Percentiles rank a stretch among this genome's conserved stretches.
Conservation (phyloP, 2,329 filamentous ascomycete genomes). For the Phoma sp. region DNA sequence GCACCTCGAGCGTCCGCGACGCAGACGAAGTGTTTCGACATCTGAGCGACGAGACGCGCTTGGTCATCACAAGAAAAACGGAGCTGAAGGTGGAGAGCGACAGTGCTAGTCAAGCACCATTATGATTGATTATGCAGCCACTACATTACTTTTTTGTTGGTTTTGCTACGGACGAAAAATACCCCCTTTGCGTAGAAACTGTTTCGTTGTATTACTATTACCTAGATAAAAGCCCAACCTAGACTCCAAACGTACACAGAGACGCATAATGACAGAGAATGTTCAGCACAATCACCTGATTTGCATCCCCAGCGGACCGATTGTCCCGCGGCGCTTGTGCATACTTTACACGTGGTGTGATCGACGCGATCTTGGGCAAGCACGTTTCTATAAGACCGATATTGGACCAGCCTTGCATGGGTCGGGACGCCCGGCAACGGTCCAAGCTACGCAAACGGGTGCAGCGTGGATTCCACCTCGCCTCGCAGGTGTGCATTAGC, state of each 20-base stretch:
- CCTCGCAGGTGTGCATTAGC: neutral
- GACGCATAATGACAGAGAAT: conserved; percentile 5
- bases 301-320: conserved; percentile 3
- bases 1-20: conserved; percentile 18
- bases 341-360: conserved; percentile 3
- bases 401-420: too few species aligned
- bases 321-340: too few species aligned
- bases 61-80: conserved; percentile 41
- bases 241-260: neutral
- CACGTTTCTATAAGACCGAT: too few species aligned
- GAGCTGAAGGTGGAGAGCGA: conserved; percentile 39
- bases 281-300: neutral
- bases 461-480: neutral
- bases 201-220: conserved; percentile 2
- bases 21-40: conserved; percentile 24
- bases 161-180: conserved; percentile 5
- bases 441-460: too few species aligned
- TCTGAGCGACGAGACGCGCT: conserved; percentile 21
- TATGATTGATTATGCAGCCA: neutral
- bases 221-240: neutral
- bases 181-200: conserved; percentile 6
- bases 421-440: too few species aligned
- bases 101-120: conserved; percentile 20
- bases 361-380: neutral
- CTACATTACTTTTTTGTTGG: neutral